Conservation (phyloP, 345 rosid species). For the Linum tenue region DNA sequence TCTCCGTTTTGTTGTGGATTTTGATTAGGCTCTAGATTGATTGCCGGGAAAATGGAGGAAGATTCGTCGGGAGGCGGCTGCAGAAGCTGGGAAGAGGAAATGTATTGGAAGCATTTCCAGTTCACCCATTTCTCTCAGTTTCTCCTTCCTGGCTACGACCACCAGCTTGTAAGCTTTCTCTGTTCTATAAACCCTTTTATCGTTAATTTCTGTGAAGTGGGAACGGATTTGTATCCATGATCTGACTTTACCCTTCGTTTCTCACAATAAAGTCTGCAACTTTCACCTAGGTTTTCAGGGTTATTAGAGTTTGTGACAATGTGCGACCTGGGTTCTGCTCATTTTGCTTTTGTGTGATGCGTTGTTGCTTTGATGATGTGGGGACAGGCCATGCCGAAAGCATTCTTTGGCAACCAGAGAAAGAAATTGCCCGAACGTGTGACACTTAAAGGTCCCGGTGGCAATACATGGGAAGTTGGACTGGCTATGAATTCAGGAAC, state of each 20-base stretch:
- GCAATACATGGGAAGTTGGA: slow-evolving; percentile 43
- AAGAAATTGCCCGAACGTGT: slow-evolving; percentile 45
- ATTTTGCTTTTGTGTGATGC: not conserved
- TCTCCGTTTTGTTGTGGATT: not conserved
- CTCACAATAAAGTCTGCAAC: not conserved
- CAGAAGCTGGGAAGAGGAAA: slow-evolving; percentile 7
- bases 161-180: not conserved
- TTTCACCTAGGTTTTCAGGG: not conserved
- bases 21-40: not conserved
- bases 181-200: not conserved
- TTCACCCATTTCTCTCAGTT: slow-evolving; percentile 9
- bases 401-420: slow-evolving; percentile 37
- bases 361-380: not conserved
- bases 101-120: slow-evolving; percentile 9
- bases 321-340: not conserved
- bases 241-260: not conserved
- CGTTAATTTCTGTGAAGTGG: not conserved
- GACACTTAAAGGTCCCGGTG: slow-evolving; percentile 61
- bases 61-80: not conserved
- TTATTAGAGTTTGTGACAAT: not conserved
- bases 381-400: slow-evolving; percentile 52
- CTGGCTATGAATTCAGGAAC: slow-evolving; percentile 27
- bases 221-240: not conserved
- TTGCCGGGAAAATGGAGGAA: not conserved
- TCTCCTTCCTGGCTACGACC: slow-evolving; percentile 1